Base-by-base conservation (phyloP, 2,329 filamentous ascomycete genomes). In the Raffaelea albimanens region DNA sequence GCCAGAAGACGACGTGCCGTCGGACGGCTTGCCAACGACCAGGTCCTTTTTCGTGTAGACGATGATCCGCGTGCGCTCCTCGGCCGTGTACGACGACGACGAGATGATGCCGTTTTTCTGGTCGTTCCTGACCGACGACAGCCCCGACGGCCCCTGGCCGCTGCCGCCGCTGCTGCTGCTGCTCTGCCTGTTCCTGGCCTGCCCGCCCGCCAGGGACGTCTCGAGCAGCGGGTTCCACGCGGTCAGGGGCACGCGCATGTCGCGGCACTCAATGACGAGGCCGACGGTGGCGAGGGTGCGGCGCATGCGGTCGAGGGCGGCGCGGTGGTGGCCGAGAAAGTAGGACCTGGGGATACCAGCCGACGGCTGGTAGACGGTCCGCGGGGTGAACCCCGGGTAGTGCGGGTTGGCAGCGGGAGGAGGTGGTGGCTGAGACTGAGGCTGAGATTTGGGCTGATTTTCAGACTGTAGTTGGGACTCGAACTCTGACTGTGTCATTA, bases 21-120 rank as follows among this genome's bases (percentile, higher is more conserved):
- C n/a, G n/a, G 31, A 9, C 34, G 16, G 31, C 13, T 50, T 59
- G 50, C 61, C 52, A 42, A 67, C 57, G 44, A 80, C 83, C 22
- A 95, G 73, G 64, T 96, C 90, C 55, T 78, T 71, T 65, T 97
- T 95, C 16, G 93, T 98, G 66, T 95, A 97, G 36, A 97, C 82
- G 56, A 97, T 73, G 55, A 96, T 38, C 34, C 13, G 34, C 8
- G 5, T 38, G 34, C 18, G 14, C 7, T 16, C 7, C 34, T 20
- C 43, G 40, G n/a, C 38, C 21, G 34, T 14, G 2, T 19, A 16
- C 9, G 42, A 1, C 25, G 36, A 10, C 5, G 5, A 16, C 8
- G 18, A 38, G 18, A 8, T 19, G 14, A 16, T 34, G 31, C 31
- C 31, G 31, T 34, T 9, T 34, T 16, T 16, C 31, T 16, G 31